Percentiles rank a stretch among this genome's conserved stretches.
phyloP scores from a whole-genome alignment of 768 basidiomycete genomes.

The Phaeotremella skinneri region DNA sequence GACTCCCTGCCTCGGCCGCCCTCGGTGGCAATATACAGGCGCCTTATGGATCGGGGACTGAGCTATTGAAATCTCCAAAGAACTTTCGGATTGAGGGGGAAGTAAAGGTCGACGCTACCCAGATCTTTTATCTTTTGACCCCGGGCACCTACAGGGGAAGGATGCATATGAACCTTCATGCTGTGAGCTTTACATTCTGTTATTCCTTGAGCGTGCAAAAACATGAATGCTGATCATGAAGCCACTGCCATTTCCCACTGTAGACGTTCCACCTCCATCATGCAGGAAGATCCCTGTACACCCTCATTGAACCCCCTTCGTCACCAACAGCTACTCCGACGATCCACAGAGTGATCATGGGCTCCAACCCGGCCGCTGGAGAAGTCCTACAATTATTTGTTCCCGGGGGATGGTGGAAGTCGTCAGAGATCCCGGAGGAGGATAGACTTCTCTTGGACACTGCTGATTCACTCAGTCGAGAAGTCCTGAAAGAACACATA shows the following conservation, averaged over 20 bases:
- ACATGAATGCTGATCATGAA: not conserved
- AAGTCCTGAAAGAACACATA: conserved; percentile 40
- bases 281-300: conserved; percentile 33
- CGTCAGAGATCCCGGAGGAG: conserved; percentile 49
- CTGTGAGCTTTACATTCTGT: conserved; percentile 20
- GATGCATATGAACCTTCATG: conserved; percentile 45
- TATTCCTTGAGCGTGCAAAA: not conserved
- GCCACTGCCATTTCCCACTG: not conserved
- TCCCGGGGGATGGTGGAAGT: conserved; percentile 52
- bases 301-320: conserved; percentile 32
- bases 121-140: conserved; percentile 41
- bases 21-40: conserved; percentile 17
- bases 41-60: conserved; percentile 16
- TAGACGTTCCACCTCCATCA: conserved; percentile 20
- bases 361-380: conserved; percentile 53
- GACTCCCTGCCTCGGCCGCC: conserved; percentile 3
- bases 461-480: conserved; percentile 7
- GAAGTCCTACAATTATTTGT: conserved; percentile 58
- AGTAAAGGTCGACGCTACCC: conserved; percentile 29
- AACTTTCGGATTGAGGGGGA: not conserved
- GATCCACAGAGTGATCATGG: conserved; percentile 52
- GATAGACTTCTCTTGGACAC: conserved; percentile 31
- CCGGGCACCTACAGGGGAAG: conserved; percentile 30
- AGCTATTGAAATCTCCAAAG: conserved; percentile 2
- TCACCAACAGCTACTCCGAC: conserved; percentile 9